Percentiles rank a stretch among this genome's conserved stretches.
phyloP scores from a whole-genome alignment of 352 stramenopile genomes.

The Globisporangium polare region DNA sequence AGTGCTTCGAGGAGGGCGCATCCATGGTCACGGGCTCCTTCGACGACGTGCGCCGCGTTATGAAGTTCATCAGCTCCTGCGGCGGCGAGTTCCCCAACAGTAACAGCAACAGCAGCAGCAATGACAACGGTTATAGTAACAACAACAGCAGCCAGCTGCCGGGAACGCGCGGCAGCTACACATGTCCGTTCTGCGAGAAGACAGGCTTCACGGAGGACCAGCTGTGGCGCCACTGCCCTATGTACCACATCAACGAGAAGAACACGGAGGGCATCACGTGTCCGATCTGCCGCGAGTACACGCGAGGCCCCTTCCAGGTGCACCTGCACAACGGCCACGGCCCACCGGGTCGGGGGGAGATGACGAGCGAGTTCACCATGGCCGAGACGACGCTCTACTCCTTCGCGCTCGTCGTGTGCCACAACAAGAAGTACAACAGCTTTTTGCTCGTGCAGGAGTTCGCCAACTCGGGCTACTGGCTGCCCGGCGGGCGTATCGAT shows the following conservation, averaged over 20 bases:
- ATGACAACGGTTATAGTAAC: conserved; percentile 16
- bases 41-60: conserved; percentile 52
- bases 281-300: conserved; percentile 66
- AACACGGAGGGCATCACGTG: conserved; percentile 68
- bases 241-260: conserved; percentile 87
- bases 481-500: conserved; percentile 76
- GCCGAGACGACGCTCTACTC: conserved; percentile 69
- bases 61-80: conserved; percentile 63
- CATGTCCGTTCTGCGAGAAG: conserved; percentile 74
- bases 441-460: conserved; percentile 87
- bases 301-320: conserved; percentile 75
- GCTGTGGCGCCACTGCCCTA: conserved; percentile 77
- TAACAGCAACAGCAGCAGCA: not conserved
- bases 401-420: conserved; percentile 81
- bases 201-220: conserved; percentile 73
- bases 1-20: conserved; percentile 72
- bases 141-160: conserved; percentile 12
- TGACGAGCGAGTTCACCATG: conserved; percentile 82
- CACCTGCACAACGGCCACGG: conserved; percentile 85
- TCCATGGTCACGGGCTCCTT: conserved; percentile 82
- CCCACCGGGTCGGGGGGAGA: conserved; percentile 67
- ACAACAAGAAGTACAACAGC: conserved; percentile 79
- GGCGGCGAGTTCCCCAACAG: conserved; percentile 4
- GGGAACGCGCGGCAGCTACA: conserved; percentile 21
- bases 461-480: conserved; percentile 82